Conservation (phyloP, 768 basidiomycete genomes). For the Boletus rubescentipes region DNA sequence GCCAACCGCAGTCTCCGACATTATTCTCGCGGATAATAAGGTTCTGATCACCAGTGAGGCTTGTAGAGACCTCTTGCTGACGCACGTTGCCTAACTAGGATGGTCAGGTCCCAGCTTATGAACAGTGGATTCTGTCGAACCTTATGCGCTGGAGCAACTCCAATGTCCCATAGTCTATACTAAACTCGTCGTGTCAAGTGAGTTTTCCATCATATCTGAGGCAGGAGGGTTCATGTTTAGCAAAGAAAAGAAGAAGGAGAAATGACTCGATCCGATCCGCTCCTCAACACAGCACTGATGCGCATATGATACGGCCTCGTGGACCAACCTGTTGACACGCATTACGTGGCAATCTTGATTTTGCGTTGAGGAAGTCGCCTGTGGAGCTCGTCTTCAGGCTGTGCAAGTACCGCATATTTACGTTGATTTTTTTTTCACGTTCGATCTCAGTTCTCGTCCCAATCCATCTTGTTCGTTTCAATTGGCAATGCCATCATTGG, state of each 20-base stretch:
- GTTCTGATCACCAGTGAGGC: not conserved
- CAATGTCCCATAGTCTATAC: not conserved
- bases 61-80: not conserved
- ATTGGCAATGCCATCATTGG: not conserved
- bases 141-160: not conserved
- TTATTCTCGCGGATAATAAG: not conserved
- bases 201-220: not conserved
- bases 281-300: not conserved
- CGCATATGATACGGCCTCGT: conserved; percentile 3
- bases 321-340: not conserved
- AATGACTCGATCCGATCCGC: not conserved
- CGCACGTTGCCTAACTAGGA: conserved; percentile 9
- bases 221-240: not conserved
- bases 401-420: not conserved
- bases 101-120: not conserved
- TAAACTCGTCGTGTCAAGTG: no score
- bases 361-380: not conserved
- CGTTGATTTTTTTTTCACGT: not conserved
- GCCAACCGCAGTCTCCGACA: conserved; percentile 5
- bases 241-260: not conserved
- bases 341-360: conserved; percentile 18
- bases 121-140: not conserved
- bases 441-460: not conserved
- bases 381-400: not conserved
- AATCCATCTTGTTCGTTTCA: not conserved